Percentiles rank a stretch among this genome's conserved stretches.
Conservation (phyloP, 106 monocot genomes). For the Dendrobium nobile region DNA sequence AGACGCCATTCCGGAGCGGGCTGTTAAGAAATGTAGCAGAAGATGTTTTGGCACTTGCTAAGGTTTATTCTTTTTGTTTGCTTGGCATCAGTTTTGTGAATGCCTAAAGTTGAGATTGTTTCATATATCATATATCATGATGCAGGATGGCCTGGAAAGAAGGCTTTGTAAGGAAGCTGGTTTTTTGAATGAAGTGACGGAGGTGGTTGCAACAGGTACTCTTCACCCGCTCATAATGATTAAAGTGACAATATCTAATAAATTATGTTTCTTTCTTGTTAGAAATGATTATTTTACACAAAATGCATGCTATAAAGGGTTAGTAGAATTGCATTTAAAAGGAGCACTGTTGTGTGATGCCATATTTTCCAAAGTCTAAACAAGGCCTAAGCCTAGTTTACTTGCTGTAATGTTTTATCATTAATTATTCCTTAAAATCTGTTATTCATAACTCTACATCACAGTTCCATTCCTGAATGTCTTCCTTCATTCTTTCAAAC, state of each 20-base stretch:
- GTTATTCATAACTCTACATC: background rate
- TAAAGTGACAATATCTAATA: background rate
- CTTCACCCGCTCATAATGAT: background rate
- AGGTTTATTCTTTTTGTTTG: conserved; percentile 34
- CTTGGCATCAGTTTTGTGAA: conserved; percentile 4
- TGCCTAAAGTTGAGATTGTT: background rate
- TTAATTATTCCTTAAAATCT: background rate
- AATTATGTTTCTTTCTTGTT: background rate
- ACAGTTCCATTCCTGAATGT: background rate
- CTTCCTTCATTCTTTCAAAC: background rate
- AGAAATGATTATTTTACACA: background rate
- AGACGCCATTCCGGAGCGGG: conserved; percentile 90
- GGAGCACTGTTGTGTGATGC: background rate
- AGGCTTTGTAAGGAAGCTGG: conserved; percentile 94
- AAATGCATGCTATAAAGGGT: background rate
- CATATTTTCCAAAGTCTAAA: background rate
- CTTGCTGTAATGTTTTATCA: background rate
- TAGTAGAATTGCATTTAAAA: background rate
- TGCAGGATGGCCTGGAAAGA: conserved; percentile 91
- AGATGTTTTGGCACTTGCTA: conserved; percentile 71
- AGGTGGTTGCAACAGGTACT: conserved; percentile 72
- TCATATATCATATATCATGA: background rate
- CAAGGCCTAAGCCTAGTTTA: no score
- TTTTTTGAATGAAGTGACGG: conserved; percentile 78
- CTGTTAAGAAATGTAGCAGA: conserved; percentile 77